A percentile compares a stretch with the other conserved stretches of the same genome.
These are phyloP conservation scores for Harringtonia aguacate DNA, from an alignment of 2,329 filamentous ascomycete species.

Conservation along the genomic window DNA sequence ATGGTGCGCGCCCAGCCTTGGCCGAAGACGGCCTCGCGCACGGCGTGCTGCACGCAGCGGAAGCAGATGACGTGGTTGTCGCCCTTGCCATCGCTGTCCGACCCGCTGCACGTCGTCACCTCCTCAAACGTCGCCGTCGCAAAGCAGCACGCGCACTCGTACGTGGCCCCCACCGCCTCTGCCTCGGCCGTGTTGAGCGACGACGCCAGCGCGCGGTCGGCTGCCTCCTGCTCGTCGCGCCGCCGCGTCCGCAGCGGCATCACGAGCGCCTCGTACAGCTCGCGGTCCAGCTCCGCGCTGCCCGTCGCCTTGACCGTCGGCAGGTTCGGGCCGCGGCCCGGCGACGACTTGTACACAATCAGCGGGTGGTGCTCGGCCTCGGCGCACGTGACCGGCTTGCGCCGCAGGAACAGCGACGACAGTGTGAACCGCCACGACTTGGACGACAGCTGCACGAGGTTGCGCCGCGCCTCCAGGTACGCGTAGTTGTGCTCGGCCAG, in stretches of 20 bases:
- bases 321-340: conserved; percentile 41
- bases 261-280: conserved; percentile 49
- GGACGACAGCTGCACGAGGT: conserved; percentile 55
- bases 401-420: conserved; percentile 57
- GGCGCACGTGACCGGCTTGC: conserved; percentile 29
- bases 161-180: conserved; percentile 40
- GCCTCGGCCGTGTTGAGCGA: conserved; percentile 48
- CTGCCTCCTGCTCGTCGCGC: conserved; percentile 31
- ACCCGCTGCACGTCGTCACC: conserved; percentile 59
- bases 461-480: conserved; percentile 61
- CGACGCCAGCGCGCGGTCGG: conserved; percentile 41
- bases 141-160: conserved; percentile 75
- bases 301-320: conserved; percentile 57
- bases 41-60: conserved; percentile 69
- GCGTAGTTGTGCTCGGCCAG: conserved; percentile 73
- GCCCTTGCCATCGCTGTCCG: too few relatives aligned
- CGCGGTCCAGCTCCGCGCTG: conserved; percentile 51
- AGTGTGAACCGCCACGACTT: conserved; percentile 72
- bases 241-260: conserved; percentile 37
- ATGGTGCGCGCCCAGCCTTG: conserved; percentile 84
- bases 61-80: conserved; percentile 65
- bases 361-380: conserved; percentile 47
- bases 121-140: conserved; percentile 61
- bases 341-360: conserved; percentile 49
- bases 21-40: conserved; percentile 83